These are phyloP conservation scores for Penicillium sp. DNA, from an alignment of 2,329 filamentous ascomycete species.

Conservation along the genomic window DNA sequence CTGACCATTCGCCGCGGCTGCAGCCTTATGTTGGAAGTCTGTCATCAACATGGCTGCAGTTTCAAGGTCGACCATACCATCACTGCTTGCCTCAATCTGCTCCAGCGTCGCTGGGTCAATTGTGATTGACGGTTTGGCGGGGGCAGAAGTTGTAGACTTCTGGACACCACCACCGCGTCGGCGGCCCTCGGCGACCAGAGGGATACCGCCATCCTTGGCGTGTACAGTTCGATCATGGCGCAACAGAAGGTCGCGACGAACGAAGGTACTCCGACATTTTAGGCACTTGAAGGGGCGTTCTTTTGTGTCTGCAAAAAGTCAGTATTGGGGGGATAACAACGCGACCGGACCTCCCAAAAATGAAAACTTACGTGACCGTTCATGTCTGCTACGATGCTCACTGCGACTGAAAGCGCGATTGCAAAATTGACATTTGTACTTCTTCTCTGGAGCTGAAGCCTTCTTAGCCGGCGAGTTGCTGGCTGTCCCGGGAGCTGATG, in stretches of 20 bases:
- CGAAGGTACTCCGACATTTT: conserved; percentile 98
- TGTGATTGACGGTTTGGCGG: conserved; percentile 75
- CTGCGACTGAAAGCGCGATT: conserved; percentile 95
- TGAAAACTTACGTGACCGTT: conserved; percentile 86
- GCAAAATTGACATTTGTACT: conserved; percentile 99
- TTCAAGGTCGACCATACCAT: conserved; percentile 92
- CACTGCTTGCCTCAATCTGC: conserved; percentile 87
- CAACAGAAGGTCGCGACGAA: conserved; percentile 91
- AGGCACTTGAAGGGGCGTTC: conserved; percentile 98
- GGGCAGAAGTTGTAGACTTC: conserved; percentile 46
- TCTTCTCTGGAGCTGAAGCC: conserved; percentile 83
- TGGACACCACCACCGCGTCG: conserved; percentile 53
- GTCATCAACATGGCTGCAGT: conserved; percentile 98
- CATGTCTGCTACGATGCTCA: conserved; percentile 94
- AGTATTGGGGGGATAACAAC: background rate
- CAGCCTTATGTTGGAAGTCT: conserved; percentile 95
- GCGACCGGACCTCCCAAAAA: background rate
- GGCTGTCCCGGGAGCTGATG: conserved; percentile 61
- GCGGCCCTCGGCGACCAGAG: conserved; percentile 92
- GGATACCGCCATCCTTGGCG: conserved; percentile 93
- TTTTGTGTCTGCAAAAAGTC: conserved; percentile 74
- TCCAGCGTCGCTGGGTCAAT: conserved; percentile 85
- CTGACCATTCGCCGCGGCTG: conserved; percentile 60
- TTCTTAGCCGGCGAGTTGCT: conserved; percentile 79
- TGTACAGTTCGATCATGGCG: conserved; percentile 98